Evolutionary conservation across 148 eudicot species (phyloP).

Genomic region (Chenopodium berlandieri): DNA sequence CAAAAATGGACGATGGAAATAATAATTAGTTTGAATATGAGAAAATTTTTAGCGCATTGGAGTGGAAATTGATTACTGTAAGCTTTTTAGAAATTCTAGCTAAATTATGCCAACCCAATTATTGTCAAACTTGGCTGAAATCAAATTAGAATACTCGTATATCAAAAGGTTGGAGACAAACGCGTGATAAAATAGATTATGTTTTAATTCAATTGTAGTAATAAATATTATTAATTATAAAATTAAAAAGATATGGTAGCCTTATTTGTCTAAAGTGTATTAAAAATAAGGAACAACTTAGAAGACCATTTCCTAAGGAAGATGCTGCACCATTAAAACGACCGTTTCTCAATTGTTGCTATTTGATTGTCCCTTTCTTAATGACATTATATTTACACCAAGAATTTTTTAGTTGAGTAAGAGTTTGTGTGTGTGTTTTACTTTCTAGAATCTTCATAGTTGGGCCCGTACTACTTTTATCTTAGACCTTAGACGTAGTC

Average conservation of each 20-base stretch:
- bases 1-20: no score
- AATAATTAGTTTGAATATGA: no score
- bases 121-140: neutral
- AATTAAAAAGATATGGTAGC: neutral
- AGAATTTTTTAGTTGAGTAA: no score
- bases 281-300: constrained; percentile 1
- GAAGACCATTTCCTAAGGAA: constrained; percentile 16
- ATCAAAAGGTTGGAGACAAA: neutral
- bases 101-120: neutral
- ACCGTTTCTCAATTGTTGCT: constrained; percentile 16
- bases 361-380: neutral
- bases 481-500: no score
- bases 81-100: neutral
- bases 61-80: neutral
- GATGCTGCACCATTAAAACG: constrained; percentile 9
- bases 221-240: neutral
- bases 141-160: neutral
- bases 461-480: no score
- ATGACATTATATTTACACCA: no score
- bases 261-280: neutral
- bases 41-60: no score
- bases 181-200: neutral
- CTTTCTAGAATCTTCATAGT: no score
- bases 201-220: neutral
- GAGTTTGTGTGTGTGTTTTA: no score